phyloP scores from a whole-genome alignment of 2,329 filamentous ascomycete genomes.

The Fusarium scirpi region DNA sequence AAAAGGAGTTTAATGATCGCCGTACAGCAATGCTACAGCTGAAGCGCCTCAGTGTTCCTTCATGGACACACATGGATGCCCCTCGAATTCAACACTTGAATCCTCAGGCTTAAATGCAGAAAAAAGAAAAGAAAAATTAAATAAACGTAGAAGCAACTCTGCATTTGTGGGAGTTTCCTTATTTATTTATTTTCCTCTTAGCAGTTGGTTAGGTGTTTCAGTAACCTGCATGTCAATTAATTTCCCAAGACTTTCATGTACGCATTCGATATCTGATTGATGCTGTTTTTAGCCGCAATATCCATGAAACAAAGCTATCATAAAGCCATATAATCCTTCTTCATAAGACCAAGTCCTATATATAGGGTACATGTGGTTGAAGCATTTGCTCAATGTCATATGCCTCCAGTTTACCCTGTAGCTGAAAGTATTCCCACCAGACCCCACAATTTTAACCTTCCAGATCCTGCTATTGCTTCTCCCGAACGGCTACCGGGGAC shows the following conservation, averaged over 20 bases:
- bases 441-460: slow-evolving; percentile 36
- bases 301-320: neutral
- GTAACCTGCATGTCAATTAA: neutral
- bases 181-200: neutral
- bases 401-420: slow-evolving; percentile 20
- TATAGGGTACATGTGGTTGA: neutral
- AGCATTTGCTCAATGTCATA: slow-evolving; percentile 4
- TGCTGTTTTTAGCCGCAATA: neutral
- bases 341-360: neutral
- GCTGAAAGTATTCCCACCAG: slow-evolving; percentile 10
- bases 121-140: neutral
- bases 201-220: neutral
- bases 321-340: neutral
- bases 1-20: slow-evolving; percentile 5
- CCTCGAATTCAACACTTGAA: neutral
- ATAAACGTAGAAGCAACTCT: neutral
- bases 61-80: neutral
- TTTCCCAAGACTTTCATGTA: neutral
- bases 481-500: slow-evolving; percentile 38
- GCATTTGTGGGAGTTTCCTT: neutral
- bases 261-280: neutral
- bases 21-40: neutral
- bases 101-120: neutral
- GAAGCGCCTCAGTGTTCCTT: neutral
- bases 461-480: slow-evolving; percentile 24